Evolutionary conservation across 1,284 basidiomycete genomes (phyloP).

Genomic region (Ganoderma sp.): DNA sequence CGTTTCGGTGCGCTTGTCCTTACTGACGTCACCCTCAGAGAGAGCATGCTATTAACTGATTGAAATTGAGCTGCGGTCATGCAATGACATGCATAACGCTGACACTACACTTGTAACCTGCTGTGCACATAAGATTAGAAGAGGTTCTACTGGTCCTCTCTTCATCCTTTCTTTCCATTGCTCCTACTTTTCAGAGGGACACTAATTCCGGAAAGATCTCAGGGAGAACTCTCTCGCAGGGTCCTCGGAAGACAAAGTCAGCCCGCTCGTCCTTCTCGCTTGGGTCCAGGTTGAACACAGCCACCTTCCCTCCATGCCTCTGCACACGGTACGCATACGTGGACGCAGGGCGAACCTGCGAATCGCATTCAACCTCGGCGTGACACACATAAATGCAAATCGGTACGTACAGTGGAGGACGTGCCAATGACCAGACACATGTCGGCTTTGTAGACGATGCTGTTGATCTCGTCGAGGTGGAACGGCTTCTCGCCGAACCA

Average conservation of each 20-base stretch:
- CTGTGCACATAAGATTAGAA: no score
- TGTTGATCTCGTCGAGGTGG: conserved; percentile 40
- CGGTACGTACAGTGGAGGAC: conserved; percentile 41
- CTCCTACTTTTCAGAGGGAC: neutral
- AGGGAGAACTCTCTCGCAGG: conserved; percentile 39
- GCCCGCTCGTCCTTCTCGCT: conserved; percentile 39
- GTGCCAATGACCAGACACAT: conserved; percentile 49
- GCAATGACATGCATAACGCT: no score
- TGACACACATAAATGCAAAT: neutral
- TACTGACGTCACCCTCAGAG: no score
- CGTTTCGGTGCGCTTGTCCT: no score
- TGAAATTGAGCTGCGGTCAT: no score
- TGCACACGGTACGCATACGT: conserved; percentile 44
- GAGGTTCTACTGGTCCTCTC: neutral
- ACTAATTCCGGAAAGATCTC: neutral
- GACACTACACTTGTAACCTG: no score
- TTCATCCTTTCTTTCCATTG: neutral
- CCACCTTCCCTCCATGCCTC: conserved; percentile 52
- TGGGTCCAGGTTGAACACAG: conserved; percentile 63
- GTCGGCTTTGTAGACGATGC: conserved; percentile 42
- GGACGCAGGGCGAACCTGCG: conserved; percentile 45
- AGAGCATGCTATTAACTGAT: no score
- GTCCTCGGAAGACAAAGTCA: conserved; percentile 47
- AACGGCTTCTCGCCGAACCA: conserved; percentile 47
- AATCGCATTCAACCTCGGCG: neutral